phyloP scores from a whole-genome alignment of 257 asterid genomes.

The Petunia secreta region DNA sequence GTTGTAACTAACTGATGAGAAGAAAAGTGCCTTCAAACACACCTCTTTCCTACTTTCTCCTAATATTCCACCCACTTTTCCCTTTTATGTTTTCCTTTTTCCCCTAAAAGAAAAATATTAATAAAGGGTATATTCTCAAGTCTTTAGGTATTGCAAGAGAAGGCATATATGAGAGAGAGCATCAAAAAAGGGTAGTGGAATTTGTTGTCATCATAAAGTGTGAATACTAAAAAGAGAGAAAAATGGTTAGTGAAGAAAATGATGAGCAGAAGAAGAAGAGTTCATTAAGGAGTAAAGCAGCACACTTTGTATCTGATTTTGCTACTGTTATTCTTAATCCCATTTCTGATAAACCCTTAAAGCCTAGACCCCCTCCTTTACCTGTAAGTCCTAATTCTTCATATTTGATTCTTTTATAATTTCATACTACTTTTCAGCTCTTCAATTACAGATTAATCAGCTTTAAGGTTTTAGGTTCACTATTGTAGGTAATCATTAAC shows the following conservation, averaged over 20 bases:
- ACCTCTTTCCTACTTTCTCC: conserved; percentile 19
- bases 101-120: background rate
- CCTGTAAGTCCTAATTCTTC: conserved; percentile 42
- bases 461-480: background rate
- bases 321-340: conserved; percentile 85
- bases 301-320: conserved; percentile 89
- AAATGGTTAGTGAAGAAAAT: conserved; percentile 6
- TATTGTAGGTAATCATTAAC: background rate
- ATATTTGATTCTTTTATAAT: background rate
- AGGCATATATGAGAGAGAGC: conserved; percentile 1
- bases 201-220: background rate
- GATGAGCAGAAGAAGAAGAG: conserved; percentile 32
- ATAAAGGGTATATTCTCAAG: background rate
- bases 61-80: conserved; percentile 23
- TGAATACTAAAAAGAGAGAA: conserved; percentile 12
- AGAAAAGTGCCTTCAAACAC: conserved; percentile 11
- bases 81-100: background rate
- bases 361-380: conserved; percentile 33
- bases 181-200: conserved; percentile 1
- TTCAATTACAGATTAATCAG: conserved; percentile 12
- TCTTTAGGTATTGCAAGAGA: background rate
- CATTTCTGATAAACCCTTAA: conserved; percentile 77
- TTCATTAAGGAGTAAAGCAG: conserved; percentile 89
- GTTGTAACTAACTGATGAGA: background rate
- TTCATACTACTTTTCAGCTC: background rate